A percentile compares a stretch with the other conserved stretches of the same genome.
phyloP scores from a whole-genome alignment of 108 stramenopile species.

The Nitzschia sp. region DNA sequence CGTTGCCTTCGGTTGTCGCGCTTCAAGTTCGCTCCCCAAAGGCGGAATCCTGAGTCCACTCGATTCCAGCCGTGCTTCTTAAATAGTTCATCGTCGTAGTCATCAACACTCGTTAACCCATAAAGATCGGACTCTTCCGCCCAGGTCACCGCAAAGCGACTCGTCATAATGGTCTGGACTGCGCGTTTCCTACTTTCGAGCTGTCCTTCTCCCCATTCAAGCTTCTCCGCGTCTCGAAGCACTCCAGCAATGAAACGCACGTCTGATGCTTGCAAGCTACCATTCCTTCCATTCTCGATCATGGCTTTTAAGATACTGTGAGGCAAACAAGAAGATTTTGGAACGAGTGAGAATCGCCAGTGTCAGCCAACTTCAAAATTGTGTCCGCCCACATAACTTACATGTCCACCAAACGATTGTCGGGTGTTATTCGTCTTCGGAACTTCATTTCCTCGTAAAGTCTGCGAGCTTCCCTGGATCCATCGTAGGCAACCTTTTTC shows the following conservation, averaged over 20 bases:
- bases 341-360: neutral
- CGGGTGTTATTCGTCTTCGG: constrained; percentile 54
- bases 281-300: constrained; percentile 35
- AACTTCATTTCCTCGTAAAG: constrained; percentile 75
- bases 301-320: constrained; percentile 59
- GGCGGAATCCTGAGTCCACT: constrained; percentile 77
- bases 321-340: neutral
- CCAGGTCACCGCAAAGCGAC: constrained; percentile 40
- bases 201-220: constrained; percentile 62
- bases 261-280: constrained; percentile 50
- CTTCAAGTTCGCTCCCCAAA: constrained; percentile 55
- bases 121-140: constrained; percentile 42
- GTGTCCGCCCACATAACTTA: constrained; percentile 30
- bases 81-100: constrained; percentile 60
- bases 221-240: constrained; percentile 61
- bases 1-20: neutral
- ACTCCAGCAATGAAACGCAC: constrained; percentile 57
- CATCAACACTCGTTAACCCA: constrained; percentile 14
- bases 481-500: constrained; percentile 44
- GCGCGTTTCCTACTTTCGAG: constrained; percentile 59
- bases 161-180: constrained; percentile 49
- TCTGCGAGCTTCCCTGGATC: constrained; percentile 39
- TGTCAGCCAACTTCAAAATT: neutral
- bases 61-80: constrained; percentile 79
- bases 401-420: constrained; percentile 70